Percentiles rank a stretch among this genome's conserved stretches.
These are phyloP conservation scores for Aspergillus sp. DNA, from an alignment of 2,329 filamentous ascomycete species.

Conservation along the genomic window DNA sequence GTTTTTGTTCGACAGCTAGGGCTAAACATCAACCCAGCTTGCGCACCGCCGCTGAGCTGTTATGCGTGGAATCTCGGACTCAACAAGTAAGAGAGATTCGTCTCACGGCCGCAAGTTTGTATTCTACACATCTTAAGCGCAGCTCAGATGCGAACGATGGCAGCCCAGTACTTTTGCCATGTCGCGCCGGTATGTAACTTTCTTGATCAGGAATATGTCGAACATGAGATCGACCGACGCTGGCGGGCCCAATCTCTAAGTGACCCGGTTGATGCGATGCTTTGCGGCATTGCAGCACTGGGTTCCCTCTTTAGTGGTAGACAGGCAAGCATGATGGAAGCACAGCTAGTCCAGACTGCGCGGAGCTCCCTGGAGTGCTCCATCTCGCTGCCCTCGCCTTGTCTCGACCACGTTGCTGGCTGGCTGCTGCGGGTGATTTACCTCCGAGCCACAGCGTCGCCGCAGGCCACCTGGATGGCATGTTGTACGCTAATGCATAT, in stretches of 20 bases:
- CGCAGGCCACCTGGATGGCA: conserved; percentile 54
- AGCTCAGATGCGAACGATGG: too few relatives aligned
- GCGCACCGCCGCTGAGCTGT: neutral
- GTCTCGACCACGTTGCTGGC: conserved; percentile 11
- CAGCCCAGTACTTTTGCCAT: too few relatives aligned
- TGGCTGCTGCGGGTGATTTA: conserved; percentile 53
- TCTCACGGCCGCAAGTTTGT: too few relatives aligned
- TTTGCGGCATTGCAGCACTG: conserved; percentile 18
- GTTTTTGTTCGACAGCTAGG: neutral
- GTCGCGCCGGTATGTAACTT: neutral
- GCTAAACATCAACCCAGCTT: neutral
- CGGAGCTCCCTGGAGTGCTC: neutral
- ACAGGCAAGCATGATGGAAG: neutral
- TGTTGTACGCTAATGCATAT: conserved; percentile 56
- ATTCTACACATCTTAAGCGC: too few relatives aligned
- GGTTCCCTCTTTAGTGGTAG: conserved; percentile 1
- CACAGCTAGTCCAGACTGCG: neutral
- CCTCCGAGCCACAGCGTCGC: conserved; percentile 48
- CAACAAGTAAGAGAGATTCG: too few relatives aligned
- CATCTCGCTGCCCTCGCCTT: neutral
- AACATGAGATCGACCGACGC: neutral
- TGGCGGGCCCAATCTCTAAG: neutral
- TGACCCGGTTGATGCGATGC: neutral
- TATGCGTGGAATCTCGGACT: neutral
- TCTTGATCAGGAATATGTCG: neutral